These are phyloP conservation scores for Ocimum tenuiflorum DNA, from an alignment of 257 asterid genomes.

Conservation along the genomic window DNA sequence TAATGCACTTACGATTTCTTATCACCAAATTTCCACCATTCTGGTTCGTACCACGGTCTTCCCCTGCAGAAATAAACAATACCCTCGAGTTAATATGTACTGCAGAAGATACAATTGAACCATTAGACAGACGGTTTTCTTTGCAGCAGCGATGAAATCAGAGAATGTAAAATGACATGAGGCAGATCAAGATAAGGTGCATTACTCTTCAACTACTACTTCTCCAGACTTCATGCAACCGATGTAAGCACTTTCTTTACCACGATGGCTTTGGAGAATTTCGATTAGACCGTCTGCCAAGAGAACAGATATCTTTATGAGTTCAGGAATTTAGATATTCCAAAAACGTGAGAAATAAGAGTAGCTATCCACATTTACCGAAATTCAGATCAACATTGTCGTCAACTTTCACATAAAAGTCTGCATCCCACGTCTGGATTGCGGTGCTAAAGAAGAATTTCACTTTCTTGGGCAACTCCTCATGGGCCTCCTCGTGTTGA, in stretches of 20 bases:
- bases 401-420: constrained; percentile 77
- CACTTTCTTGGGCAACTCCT: constrained; percentile 77
- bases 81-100: background rate
- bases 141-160: background rate
- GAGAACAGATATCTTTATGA: background rate
- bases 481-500: constrained; percentile 89
- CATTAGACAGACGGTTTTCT: no score
- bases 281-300: constrained; percentile 64
- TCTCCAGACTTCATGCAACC: constrained; percentile 99
- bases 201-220: constrained; percentile 76
- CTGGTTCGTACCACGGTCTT: constrained; percentile 85
- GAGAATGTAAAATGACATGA: background rate
- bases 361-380: constrained; percentile 40
- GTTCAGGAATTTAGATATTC: background rate
- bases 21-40: constrained; percentile 99
- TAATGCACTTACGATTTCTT: constrained; percentile 67
- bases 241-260: constrained; percentile 67
- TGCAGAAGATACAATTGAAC: no score
- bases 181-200: constrained; percentile 21
- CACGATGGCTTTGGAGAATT: constrained; percentile 67
- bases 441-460: constrained; percentile 79
- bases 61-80: constrained; percentile 56
- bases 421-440: constrained; percentile 93
- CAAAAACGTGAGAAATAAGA: background rate
- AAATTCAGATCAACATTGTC: constrained; percentile 73